These are phyloP conservation scores for Tetrahymena thermophila DNA, from an alignment of 73 alveolate species.

Conservation along the genomic window DNA sequence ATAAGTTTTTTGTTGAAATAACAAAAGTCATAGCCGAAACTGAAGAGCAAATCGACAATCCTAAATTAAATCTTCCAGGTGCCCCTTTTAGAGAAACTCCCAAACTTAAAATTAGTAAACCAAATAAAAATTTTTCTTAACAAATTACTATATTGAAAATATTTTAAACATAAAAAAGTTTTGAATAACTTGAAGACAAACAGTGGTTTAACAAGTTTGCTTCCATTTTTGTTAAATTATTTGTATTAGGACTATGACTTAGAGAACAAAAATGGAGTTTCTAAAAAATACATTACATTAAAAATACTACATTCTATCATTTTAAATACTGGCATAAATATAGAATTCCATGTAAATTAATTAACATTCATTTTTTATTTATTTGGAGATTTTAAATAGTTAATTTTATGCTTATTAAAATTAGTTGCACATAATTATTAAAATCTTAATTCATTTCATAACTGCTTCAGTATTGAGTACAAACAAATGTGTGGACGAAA, in stretches of 20 bases:
- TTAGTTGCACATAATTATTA: not conserved
- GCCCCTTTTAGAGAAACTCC: not conserved
- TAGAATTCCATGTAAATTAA: not conserved
- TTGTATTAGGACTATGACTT: not conserved
- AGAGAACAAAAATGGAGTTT: not conserved
- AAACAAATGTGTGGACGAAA: not conserved
- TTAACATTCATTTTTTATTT: not conserved
- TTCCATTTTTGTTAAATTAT: not conserved
- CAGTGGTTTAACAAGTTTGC: not conserved
- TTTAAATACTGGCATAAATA: not conserved
- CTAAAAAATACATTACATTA: not conserved
- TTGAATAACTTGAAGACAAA: not conserved
- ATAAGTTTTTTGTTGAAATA: not conserved
- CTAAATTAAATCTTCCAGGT: not conserved
- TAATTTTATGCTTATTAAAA: not conserved
- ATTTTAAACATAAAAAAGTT: not conserved
- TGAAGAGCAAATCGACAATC: not conserved
- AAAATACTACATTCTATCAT: not conserved
- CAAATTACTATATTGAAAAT: not conserved
- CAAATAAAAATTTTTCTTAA: not conserved
- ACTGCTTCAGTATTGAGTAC: not conserved
- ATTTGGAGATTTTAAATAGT: not conserved
- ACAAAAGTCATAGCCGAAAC: not conserved
- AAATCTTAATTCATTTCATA: not conserved
- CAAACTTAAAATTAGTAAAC: not conserved